Percentiles rank a stretch among this genome's conserved stretches.
These are phyloP conservation scores for Zygnema cylindricum DNA, from an alignment of 139 green algal species.

Conservation along the genomic window DNA sequence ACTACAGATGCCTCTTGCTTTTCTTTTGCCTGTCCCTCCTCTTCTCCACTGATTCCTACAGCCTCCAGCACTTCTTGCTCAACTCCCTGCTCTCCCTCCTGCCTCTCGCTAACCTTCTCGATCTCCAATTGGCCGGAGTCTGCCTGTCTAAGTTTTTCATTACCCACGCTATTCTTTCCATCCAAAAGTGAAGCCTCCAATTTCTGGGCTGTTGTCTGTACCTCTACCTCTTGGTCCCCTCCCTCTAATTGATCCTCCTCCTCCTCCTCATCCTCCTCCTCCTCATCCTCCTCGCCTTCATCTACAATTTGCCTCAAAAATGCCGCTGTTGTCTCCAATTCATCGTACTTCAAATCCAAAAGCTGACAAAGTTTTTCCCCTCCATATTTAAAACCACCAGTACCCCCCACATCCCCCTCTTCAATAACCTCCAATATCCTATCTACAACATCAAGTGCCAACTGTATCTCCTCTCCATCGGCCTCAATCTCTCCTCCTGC, in stretches of 20 bases:
- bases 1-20: too few species aligned
- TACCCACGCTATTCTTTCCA: constrained; percentile 8
- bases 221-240: constrained; percentile 3
- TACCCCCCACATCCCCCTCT: background rate
- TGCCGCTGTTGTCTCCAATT: background rate
- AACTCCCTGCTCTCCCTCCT: background rate
- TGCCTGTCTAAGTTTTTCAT: background rate
- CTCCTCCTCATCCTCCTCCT: constrained; percentile 46
- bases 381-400: background rate
- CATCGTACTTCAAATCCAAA: background rate
- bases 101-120: background rate
- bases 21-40: too few species aligned
- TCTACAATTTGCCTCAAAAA: constrained; percentile 19
- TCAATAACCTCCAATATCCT: background rate
- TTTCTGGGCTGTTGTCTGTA: background rate
- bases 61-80: background rate
- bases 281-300: constrained; percentile 18
- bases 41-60: too few species aligned
- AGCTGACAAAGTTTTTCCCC: too few species aligned
- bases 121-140: background rate
- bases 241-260: constrained; percentile 16
- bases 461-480: background rate
- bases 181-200: background rate
- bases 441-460: background rate
- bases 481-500: background rate